phyloP scores from a whole-genome alignment of 345 rosid genomes.

The Heritiera fomes region DNA sequence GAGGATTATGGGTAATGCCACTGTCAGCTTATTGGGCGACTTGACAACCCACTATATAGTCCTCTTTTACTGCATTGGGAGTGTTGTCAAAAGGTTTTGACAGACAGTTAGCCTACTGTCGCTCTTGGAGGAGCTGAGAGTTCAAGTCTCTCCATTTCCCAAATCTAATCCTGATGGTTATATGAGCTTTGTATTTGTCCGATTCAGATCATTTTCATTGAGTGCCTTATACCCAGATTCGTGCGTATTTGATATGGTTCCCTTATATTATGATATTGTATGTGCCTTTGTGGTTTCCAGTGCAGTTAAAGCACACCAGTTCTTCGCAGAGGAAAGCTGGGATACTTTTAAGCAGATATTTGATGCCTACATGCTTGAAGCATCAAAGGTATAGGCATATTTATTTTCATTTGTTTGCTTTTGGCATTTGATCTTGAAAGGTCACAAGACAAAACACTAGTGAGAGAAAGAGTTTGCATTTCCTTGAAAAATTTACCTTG shows the following conservation, averaged over 20 bases:
- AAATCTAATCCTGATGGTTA: constrained; percentile 28
- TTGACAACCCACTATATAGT: constrained; percentile 88
- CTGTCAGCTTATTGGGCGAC: constrained; percentile 91
- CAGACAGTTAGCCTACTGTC: constrained; percentile 87
- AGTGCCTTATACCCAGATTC: constrained; percentile 6
- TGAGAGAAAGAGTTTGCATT: constrained; percentile 11
- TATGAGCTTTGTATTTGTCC: constrained; percentile 19
- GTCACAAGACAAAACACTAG: background rate
- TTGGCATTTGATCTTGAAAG: background rate
- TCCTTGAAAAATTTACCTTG: constrained; percentile 6
- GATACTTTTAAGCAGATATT: constrained; percentile 82
- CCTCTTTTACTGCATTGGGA: constrained; percentile 67
- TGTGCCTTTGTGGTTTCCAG: constrained; percentile 54
- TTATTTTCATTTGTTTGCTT: background rate
- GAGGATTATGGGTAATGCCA: constrained; percentile 99
- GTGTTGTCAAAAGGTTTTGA: constrained; percentile 99
- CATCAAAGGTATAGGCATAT: constrained; percentile 67
- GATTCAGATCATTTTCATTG: constrained; percentile 5
- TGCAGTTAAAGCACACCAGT: constrained; percentile 91
- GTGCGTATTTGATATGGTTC: constrained; percentile 19
- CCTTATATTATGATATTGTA: constrained; percentile 41
- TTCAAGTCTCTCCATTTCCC: constrained; percentile 99
- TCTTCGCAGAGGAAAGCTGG: constrained; percentile 87
- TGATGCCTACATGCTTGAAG: constrained; percentile 79
- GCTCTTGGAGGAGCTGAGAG: constrained; percentile 93